Base-by-base conservation (phyloP, 768 basidiomycete species). In the Tylopilus felleus region DNA sequence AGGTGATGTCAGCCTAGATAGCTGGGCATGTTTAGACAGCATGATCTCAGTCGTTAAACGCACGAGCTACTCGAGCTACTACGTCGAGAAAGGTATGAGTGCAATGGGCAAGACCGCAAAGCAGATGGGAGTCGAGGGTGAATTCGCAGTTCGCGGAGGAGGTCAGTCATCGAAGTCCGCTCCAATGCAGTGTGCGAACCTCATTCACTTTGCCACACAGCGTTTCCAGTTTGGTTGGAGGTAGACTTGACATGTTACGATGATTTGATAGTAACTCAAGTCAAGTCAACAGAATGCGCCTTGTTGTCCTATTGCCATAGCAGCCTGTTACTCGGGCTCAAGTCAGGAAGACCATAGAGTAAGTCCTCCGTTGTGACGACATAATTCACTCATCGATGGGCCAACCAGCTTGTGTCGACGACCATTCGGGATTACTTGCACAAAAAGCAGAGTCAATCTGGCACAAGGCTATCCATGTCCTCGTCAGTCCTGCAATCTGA, bases 181-280 rank as follows among this genome's bases (percentile, higher is more conserved):
- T 45, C 33, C n/a, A 44, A 22, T 7, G 23, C 2, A 1, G 48
- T 10, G 41, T 22, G 23, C 41, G 14, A 25, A 22, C 29, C 51
- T 60, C 45, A 60, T 52, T 28, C 44, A 35, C 21, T 17, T 28
- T 44, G 49, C n/a, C 47, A 47, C 53, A 36, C 57, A 92, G 90
- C 90, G 0, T 91, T 89, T 76, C 90, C 90, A 5, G 83, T 92
- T 59, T 92, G 89, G 88, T 71, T 92, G 53, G 85, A 90, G 78
- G 89, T 86, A 66, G 61, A 69, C 53, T 23, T 19, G 41, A 22
- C 41, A 29, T 10, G 6, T 49, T 40, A 35, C 38, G 31, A 38
- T 33, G 19, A 42, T 27, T 41, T 46, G 33, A 46, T 33, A 25
- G 41, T 50, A 35, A 52, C 42, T 50, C 40, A 59, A 42, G 23